Percentiles rank a stretch among this genome's conserved stretches.
phyloP scores from a whole-genome alignment of 2,329 filamentous ascomycete species.

The Arthrobotrys megalospora region DNA sequence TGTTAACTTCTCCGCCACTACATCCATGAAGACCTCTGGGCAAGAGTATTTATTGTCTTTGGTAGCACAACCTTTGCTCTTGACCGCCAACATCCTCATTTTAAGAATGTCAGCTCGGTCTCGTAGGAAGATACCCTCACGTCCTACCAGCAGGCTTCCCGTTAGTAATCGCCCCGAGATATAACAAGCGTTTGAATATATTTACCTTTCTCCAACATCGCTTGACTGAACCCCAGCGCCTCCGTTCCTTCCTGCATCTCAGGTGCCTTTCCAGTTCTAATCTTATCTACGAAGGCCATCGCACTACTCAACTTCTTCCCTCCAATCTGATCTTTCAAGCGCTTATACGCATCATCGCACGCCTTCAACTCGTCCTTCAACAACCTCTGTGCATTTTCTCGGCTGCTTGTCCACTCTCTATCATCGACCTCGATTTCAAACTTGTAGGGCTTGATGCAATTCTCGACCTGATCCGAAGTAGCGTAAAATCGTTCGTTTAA shows the following conservation, averaged over 20 bases:
- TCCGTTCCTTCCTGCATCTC: constrained; percentile 89
- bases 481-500: constrained; percentile 95
- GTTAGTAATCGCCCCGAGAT: not conserved
- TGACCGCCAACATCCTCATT: constrained; percentile 88
- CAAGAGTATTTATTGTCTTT: constrained; percentile 95
- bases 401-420: constrained; percentile 85
- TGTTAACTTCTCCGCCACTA: constrained; percentile 93
- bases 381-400: constrained; percentile 84
- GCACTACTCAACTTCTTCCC: constrained; percentile 91
- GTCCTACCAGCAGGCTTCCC: constrained; percentile 72
- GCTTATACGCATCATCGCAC: constrained; percentile 83
- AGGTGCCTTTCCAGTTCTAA: constrained; percentile 81
- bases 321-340: constrained; percentile 82
- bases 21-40: constrained; percentile 97
- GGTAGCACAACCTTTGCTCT: constrained; percentile 87
- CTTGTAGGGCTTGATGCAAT: constrained; percentile 99
- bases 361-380: constrained; percentile 90
- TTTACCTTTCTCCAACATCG: constrained; percentile 84
- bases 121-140: constrained; percentile 92
- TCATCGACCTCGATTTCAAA: constrained; percentile 97
- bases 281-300: constrained; percentile 89
- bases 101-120: constrained; percentile 91
- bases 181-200: constrained; percentile 37
- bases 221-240: constrained; percentile 82
- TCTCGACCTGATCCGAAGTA: constrained; percentile 97